Base-by-base conservation (phyloP, 2,329 filamentous ascomycete species). In the Calonectria pteridis region DNA sequence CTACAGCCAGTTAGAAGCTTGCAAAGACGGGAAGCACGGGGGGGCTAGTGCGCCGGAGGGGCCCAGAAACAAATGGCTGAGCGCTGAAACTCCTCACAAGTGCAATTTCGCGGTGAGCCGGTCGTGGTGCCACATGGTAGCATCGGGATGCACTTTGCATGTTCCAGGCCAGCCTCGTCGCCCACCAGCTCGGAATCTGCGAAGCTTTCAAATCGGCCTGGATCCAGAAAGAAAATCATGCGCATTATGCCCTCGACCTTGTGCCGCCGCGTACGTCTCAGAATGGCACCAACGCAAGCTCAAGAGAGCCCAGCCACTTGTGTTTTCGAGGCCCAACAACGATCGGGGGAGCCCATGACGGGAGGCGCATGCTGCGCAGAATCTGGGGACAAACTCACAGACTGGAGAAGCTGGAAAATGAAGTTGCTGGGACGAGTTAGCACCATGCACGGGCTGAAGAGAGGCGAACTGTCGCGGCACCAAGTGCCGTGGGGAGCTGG, bases 351-450 rank as follows among this genome's bases (percentile, higher is more conserved):
- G 26, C 51, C 64, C 67, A 71, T 58, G 70, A 50, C 69, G 43
- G 43, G 67, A 49, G 46, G 46, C 69, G 20, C 29, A 67, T 53
- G 51, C 46, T 37, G 37, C 49, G 23, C 43, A 26, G 29, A 35
- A 26, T 14, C 14, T 67, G 28, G 59, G 53, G 50, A 6, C 55
- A 51, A 35, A 85, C 85, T 85, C 74, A 86, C 85, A 58, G 86
- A 87, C 81, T 93, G 96, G 13, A 98, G 91, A 49, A 98, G 93
- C 89, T 97, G 98, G 91, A 87, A 87, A 75, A 87, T 87, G 78
- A 86, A 85, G 81, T 87, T 87, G 88, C 85, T 86, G 63, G 14
- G n/a, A 37, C 14, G 35, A 13, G 69, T 84, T 74, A 84, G 80
- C 76, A 76, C 50, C 43, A 43, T 14, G 33, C 16, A 13, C n/a